Evolutionary conservation across 495 filamentous ascomycete genomes (phyloP).

Genomic region (Melanomma pulvis-pyrius): DNA sequence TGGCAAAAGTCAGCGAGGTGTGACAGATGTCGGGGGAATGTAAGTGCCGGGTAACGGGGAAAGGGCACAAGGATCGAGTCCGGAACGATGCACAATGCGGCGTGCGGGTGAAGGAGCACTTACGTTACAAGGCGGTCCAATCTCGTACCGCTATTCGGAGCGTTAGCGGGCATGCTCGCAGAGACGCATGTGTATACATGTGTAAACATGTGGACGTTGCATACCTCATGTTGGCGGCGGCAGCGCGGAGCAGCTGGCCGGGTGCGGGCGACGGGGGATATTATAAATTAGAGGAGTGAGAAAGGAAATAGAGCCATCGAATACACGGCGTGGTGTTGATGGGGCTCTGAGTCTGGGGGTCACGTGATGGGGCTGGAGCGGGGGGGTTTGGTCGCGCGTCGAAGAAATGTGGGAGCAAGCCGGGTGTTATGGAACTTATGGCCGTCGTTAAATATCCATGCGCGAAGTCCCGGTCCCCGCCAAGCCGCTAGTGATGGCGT

Average conservation of each 20-base stretch:
- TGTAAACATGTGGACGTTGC: conserved; percentile 5
- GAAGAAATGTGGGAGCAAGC: not conserved
- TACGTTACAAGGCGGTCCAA: conserved; percentile 37
- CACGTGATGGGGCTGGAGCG: not conserved
- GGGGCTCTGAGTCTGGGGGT: too few relatives aligned
- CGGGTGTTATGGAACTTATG: not conserved
- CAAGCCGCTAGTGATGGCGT: not conserved
- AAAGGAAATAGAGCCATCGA: not conserved
- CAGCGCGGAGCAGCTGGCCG: not conserved
- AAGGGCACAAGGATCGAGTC: not conserved
- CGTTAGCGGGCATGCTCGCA: conserved; percentile 33
- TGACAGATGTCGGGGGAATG: not conserved
- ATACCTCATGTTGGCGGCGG: conserved; percentile 29
- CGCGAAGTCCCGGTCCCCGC: not conserved
- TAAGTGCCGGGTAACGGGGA: not conserved
- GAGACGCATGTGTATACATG: too few relatives aligned
- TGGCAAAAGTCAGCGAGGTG: conserved; percentile 15
- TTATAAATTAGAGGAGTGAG: not conserved
- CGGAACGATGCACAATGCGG: not conserved
- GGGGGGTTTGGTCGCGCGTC: not conserved
- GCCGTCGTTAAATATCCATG: not conserved
- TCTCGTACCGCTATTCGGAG: conserved; percentile 29
- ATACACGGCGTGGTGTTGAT: not conserved
- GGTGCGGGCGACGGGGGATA: not conserved
- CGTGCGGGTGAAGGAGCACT: not conserved